Evolutionary conservation across 805 yeast species (phyloP).

Genomic region (Cyberlindnera bimundalis): DNA sequence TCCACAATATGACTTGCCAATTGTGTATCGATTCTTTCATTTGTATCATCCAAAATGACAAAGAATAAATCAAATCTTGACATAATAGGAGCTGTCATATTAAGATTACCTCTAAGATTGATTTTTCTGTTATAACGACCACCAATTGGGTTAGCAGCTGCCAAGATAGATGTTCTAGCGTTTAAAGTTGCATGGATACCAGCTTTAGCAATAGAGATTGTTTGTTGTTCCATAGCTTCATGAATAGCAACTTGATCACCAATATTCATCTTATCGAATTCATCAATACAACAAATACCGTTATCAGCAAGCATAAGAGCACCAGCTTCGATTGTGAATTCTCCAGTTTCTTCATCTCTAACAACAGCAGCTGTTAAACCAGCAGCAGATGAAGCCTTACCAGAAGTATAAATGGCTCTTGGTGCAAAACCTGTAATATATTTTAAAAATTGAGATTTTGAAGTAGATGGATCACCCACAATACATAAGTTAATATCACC

Average conservation of each 20-base stretch:
- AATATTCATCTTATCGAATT: slow-evolving; percentile 96
- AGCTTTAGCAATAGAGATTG: slow-evolving; percentile 97
- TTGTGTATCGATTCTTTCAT: slow-evolving; percentile 84
- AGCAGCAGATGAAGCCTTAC: slow-evolving; percentile 98
- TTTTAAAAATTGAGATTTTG: slow-evolving; percentile 92
- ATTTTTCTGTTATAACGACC: slow-evolving; percentile 90
- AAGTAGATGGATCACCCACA: slow-evolving; percentile 97
- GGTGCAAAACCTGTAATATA: slow-evolving; percentile 91
- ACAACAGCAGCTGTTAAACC: slow-evolving; percentile 98
- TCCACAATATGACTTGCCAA: slow-evolving; percentile 91
- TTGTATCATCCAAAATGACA: slow-evolving; percentile 92
- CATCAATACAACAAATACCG: slow-evolving; percentile 98
- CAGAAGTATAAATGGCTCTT: slow-evolving; percentile 93
- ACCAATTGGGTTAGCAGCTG: slow-evolving; percentile 99
- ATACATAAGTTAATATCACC: slow-evolving; percentile 96
- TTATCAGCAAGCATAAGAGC: slow-evolving; percentile 98
- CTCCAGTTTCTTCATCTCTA: slow-evolving; percentile 95
- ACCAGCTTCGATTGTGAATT: slow-evolving; percentile 96
- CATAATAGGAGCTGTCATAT: slow-evolving; percentile 98
- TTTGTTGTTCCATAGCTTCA: slow-evolving; percentile 99
- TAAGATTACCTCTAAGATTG: slow-evolving; percentile 79
- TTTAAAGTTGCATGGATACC: slow-evolving; percentile 97
- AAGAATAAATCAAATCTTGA: slow-evolving; percentile 95
- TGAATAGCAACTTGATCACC: slow-evolving; percentile 97
- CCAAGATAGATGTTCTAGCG: slow-evolving; percentile 93